Percentiles rank a stretch among this genome's conserved stretches.
Conservation (phyloP, 176 grass and related monocot species). For the Saccharum officinarum region DNA sequence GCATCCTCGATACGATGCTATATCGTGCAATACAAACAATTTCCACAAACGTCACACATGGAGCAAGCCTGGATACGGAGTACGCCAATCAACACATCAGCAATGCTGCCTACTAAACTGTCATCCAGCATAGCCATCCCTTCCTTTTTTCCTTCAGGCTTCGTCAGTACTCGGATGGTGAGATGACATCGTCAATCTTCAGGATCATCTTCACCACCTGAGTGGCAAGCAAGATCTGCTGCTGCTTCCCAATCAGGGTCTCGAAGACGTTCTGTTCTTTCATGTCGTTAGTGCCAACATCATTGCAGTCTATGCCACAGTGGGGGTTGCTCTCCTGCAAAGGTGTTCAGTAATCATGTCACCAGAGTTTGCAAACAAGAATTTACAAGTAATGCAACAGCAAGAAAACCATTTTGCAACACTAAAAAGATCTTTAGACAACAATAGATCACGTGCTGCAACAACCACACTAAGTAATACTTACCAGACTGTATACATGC, state of each 20-base stretch:
- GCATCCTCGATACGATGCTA: neutral
- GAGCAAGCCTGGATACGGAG: neutral
- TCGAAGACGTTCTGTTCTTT: conserved; percentile 70
- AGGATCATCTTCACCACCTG: conserved; percentile 93
- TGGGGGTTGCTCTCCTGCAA: conserved; percentile 71
- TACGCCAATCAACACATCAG: neutral
- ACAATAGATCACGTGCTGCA: neutral
- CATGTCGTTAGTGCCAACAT: conserved; percentile 60
- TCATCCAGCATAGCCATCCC: neutral
- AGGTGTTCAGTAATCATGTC: conserved; percentile 8
- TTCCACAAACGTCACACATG: neutral
- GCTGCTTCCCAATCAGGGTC: conserved; percentile 78
- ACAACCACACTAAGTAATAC: neutral
- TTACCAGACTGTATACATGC: neutral
- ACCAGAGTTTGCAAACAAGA: neutral
- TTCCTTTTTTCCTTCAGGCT: neutral
- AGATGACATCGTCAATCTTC: conserved; percentile 78
- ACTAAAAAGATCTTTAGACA: neutral
- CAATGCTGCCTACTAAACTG: neutral
- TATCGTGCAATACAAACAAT: neutral
- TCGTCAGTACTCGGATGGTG: conserved; percentile 53
- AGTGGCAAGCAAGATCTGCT: conserved; percentile 64
- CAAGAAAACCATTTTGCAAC: neutral
- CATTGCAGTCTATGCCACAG: conserved; percentile 67
- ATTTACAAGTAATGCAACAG: neutral